Evolutionary conservation across 192 early-diverging fungal species (phyloP).

Genomic region (Chytriomyces confervae): DNA sequence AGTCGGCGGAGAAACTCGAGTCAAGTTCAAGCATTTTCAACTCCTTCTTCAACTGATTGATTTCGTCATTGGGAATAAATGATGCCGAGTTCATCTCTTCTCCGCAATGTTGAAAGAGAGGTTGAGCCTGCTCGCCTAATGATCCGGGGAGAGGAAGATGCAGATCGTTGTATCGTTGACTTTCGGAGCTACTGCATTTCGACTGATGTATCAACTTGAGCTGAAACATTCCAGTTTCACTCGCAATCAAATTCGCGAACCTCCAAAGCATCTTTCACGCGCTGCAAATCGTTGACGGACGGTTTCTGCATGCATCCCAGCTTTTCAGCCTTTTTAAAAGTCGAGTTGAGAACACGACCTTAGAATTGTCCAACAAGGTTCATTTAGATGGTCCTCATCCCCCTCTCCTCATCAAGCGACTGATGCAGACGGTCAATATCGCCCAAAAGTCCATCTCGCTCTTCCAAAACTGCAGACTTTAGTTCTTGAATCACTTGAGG

Average conservation of each 20-base stretch:
- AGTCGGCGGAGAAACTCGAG: not conserved
- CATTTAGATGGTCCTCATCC: not conserved
- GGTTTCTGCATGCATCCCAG: not conserved
- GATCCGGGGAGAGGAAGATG: not conserved
- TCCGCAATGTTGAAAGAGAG: not conserved
- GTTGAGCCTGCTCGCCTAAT: not conserved
- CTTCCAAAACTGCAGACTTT: slow-evolving; percentile 5
- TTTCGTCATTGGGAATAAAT: not conserved
- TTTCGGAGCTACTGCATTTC: not conserved
- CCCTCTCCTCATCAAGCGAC: slow-evolving; percentile 17
- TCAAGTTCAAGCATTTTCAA: slow-evolving; percentile 6
- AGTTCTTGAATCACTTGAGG: slow-evolving; percentile 8
- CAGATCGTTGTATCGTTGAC: not conserved
- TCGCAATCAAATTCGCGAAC: not conserved
- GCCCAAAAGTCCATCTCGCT: slow-evolving; percentile 13
- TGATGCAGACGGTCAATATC: slow-evolving; percentile 6
- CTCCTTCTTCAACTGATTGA: slow-evolving; percentile 5
- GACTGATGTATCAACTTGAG: not conserved
- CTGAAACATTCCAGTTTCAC: not conserved
- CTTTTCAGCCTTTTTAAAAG: not conserved
- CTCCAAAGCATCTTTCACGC: slow-evolving; percentile 16
- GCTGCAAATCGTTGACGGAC: slow-evolving; percentile 10
- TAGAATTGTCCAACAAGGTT: not conserved
- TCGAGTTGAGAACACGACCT: not conserved
- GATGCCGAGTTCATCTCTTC: not conserved